Percentiles rank a stretch among this genome's conserved stretches.
These are phyloP conservation scores for Ceratobasidium sp. DNA, from an alignment of 1,284 basidiomycete genomes.

Conservation along the genomic window DNA sequence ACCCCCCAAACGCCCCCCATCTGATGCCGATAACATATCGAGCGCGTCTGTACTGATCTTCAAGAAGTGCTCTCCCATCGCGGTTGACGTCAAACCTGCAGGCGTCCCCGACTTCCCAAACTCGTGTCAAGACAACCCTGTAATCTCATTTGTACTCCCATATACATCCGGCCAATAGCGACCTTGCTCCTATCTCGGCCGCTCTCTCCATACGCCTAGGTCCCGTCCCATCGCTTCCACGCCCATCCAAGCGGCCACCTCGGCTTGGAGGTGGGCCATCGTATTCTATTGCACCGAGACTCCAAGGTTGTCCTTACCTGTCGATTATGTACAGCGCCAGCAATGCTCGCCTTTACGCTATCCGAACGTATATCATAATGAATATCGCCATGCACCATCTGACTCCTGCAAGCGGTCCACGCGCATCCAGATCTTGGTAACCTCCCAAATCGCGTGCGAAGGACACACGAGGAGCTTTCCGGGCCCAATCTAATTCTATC, in stretches of 20 bases:
- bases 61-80: conserved; percentile 17
- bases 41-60: conserved; percentile 26
- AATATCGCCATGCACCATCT: conserved; percentile 9
- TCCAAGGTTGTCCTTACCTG: conserved; percentile 18
- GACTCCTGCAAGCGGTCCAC: conserved; percentile 21
- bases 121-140: conserved; percentile 35
- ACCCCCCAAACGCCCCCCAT: neutral
- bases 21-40: conserved; percentile 34
- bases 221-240: conserved; percentile 3
- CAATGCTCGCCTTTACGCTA: conserved; percentile 3
- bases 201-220: conserved; percentile 6
- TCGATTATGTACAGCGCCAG: conserved; percentile 30
- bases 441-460: conserved; percentile 5
- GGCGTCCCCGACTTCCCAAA: conserved; percentile 34
- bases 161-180: conserved; percentile 5
- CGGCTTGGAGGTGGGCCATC: neutral
- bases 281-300: conserved; percentile 3
- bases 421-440: conserved; percentile 27
- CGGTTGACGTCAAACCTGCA: conserved; percentile 38
- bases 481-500: neutral
- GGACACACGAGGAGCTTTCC: conserved; percentile 13
- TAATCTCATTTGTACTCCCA: conserved; percentile 27
- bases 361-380: neutral
- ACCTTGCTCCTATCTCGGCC: conserved; percentile 31
- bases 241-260: neutral